phyloP scores from a whole-genome alignment of 495 filamentous ascomycete genomes.

The Hypomontagnella submonticulosa region DNA sequence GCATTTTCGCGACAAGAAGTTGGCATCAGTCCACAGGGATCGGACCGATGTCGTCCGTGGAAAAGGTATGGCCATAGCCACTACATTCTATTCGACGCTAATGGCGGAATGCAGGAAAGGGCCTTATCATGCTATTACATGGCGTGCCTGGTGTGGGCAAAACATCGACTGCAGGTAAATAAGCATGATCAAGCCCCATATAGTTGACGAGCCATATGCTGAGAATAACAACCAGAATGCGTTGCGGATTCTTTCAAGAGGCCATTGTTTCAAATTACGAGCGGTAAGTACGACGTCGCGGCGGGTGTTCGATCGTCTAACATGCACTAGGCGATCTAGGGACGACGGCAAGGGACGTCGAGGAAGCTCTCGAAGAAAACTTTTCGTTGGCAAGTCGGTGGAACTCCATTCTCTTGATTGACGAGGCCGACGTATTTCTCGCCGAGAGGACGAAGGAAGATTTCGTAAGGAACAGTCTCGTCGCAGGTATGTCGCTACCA shows the following conservation, averaged over 20 bases:
- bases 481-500: slow-evolving; percentile 48
- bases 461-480: slow-evolving; percentile 60
- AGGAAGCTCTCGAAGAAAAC: slow-evolving; percentile 51
- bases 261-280: slow-evolving; percentile 48
- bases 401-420: slow-evolving; percentile 63
- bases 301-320: background rate
- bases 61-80: slow-evolving; percentile 50
- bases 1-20: slow-evolving; percentile 54
- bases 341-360: slow-evolving; percentile 49
- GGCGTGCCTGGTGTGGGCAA: slow-evolving; percentile 61
- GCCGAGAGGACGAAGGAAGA: slow-evolving; percentile 52
- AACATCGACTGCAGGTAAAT: slow-evolving; percentile 55
- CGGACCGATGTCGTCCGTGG: slow-evolving; percentile 55
- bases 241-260: slow-evolving; percentile 44
- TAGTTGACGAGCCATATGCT: background rate
- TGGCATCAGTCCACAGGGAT: slow-evolving; percentile 24
- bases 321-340: slow-evolving; percentile 52
- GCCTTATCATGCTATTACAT: slow-evolving; percentile 56
- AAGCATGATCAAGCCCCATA: background rate
- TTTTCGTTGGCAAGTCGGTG: slow-evolving; percentile 55
- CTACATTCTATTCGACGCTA: no score
- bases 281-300: slow-evolving; percentile 27
- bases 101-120: slow-evolving; percentile 45
- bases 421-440: slow-evolving; percentile 69
- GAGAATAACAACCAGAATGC: slow-evolving; percentile 36